Percentiles rank a stretch among this genome's conserved stretches.
Evolutionary conservation across 2,329 filamentous ascomycete species (phyloP).

Genomic region (Diplodia corticola): DNA sequence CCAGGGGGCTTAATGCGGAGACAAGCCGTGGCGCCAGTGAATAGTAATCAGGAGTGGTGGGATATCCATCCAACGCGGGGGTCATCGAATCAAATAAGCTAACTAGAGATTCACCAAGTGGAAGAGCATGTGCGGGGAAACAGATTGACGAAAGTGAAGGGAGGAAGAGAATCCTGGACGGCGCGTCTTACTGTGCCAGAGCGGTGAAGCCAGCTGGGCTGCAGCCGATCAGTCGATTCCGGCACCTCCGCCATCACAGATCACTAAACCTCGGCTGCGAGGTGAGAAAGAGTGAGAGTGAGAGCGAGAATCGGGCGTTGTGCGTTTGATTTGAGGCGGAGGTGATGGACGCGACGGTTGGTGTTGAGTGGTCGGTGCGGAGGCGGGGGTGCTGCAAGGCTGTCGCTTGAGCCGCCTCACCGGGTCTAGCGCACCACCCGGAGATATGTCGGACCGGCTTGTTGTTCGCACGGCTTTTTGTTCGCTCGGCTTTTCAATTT

Average conservation of each 20-base stretch:
- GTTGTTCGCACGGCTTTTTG: not conserved
- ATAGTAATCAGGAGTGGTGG: not conserved
- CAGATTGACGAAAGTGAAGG: not conserved
- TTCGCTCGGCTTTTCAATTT: constrained; percentile 6
- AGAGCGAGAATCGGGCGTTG: not conserved
- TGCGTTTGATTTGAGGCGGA: not conserved
- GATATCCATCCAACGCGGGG: no score
- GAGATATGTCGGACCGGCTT: constrained; percentile 15
- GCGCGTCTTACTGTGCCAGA: not conserved
- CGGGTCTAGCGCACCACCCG: not conserved
- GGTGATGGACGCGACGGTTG: not conserved
- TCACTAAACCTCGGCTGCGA: not conserved
- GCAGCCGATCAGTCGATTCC: not conserved
- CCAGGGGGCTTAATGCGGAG: not conserved
- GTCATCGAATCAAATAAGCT: no score
- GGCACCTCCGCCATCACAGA: not conserved
- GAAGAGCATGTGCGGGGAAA: not conserved
- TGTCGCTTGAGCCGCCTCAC: not conserved
- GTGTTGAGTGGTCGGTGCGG: not conserved
- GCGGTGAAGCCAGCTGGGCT: not conserved
- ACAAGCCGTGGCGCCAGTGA: not conserved
- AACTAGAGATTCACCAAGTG: not conserved
- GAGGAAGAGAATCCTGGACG: not conserved
- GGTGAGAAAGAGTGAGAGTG: not conserved
- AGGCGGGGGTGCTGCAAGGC: not conserved